phyloP scores from a whole-genome alignment of 2,329 filamentous ascomycete genomes.

The Thyridium curvatum region DNA sequence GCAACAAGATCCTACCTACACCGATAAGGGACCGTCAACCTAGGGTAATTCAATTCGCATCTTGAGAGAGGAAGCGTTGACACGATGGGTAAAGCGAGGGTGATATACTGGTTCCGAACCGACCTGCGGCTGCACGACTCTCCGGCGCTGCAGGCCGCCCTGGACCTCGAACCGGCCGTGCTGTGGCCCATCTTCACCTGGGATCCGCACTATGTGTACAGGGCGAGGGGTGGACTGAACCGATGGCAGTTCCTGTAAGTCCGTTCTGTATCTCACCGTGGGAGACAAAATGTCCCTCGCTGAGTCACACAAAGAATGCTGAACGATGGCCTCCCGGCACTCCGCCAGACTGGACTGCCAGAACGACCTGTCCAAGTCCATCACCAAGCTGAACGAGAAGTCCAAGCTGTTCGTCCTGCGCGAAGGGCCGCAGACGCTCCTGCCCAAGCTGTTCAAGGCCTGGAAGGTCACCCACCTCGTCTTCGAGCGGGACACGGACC shows the following conservation, averaged over 20 bases:
- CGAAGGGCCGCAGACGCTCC: slow-evolving; percentile 64
- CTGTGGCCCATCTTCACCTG: slow-evolving; percentile 75
- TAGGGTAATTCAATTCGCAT: no score
- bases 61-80: no score
- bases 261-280: background rate
- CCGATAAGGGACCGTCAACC: no score
- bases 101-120: slow-evolving; percentile 60
- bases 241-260: slow-evolving; percentile 65
- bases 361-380: slow-evolving; percentile 59
- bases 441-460: slow-evolving; percentile 65
- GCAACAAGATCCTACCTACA: no score
- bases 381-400: slow-evolving; percentile 62
- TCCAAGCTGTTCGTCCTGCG: slow-evolving; percentile 67
- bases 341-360: slow-evolving; percentile 70
- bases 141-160: slow-evolving; percentile 63
- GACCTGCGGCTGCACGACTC: slow-evolving; percentile 74
- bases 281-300: slow-evolving; percentile 5
- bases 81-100: slow-evolving; percentile 3
- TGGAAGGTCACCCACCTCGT: slow-evolving; percentile 73
- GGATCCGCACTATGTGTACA: slow-evolving; percentile 66
- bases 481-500: slow-evolving; percentile 74
- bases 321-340: no score
- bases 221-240: slow-evolving; percentile 62
- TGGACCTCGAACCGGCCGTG: slow-evolving; percentile 61
- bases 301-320: background rate